A percentile compares a stretch with the other conserved stretches of the same genome.
Evolutionary conservation across 2,329 filamentous ascomycete genomes (phyloP).

Genomic region (Daldinia eschscholtzii): DNA sequence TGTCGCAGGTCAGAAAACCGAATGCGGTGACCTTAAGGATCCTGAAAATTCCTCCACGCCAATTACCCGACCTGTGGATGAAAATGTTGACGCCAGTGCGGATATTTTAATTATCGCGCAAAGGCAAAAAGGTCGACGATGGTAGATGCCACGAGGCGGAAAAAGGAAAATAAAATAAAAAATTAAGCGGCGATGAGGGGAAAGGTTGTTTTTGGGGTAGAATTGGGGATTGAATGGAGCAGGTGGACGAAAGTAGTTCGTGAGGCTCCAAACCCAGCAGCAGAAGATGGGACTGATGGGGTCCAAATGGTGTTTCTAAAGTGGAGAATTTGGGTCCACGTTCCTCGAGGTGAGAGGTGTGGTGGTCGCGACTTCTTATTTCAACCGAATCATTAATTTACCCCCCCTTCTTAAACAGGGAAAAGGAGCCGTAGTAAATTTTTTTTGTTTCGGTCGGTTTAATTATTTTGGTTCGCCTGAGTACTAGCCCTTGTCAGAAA

Average conservation of each 20-base stretch:
- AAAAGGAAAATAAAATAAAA: conserved; percentile 42
- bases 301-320: conserved; percentile 53
- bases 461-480: conserved; percentile 41
- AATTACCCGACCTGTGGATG: conserved; percentile 49
- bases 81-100: conserved; percentile 48
- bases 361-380: conserved; percentile 52
- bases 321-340: conserved; percentile 53
- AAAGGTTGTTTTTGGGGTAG: conserved; percentile 53
- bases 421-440: conserved; percentile 28
- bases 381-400: conserved; percentile 46
- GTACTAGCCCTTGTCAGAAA: conserved; percentile 49
- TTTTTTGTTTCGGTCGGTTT: conserved; percentile 45
- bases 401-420: conserved; percentile 25
- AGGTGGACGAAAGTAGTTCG: conserved; percentile 53
- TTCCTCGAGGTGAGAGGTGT: conserved; percentile 52
- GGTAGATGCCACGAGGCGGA: conserved; percentile 39
- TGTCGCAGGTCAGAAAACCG: conserved; percentile 42
- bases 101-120: conserved; percentile 42
- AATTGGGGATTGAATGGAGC: conserved; percentile 54
- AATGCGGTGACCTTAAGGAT: conserved; percentile 40
- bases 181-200: conserved; percentile 50
- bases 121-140: conserved; percentile 44
- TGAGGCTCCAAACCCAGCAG: conserved; percentile 53
- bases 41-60: conserved; percentile 51
- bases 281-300: conserved; percentile 52